Conservation (phyloP, 2,329 filamentous ascomycete species). For the Botrytis byssoidea region DNA sequence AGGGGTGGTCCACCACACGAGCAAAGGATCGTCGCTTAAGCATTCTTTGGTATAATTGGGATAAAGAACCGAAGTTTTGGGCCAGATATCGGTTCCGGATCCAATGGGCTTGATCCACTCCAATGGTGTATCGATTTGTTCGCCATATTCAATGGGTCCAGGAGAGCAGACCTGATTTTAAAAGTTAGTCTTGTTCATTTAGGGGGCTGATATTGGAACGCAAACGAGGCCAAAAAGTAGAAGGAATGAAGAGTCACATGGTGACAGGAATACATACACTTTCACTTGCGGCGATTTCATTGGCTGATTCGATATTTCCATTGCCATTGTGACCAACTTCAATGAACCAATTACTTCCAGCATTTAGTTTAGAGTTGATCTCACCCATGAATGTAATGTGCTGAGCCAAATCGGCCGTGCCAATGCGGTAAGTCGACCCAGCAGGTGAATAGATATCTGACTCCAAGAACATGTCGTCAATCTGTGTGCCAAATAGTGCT, state of each 20-base stretch:
- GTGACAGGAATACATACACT: not conserved
- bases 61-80: conserved; percentile 35
- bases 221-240: not conserved
- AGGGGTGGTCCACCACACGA: conserved; percentile 53
- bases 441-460: conserved; percentile 46
- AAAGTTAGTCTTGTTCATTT: not conserved
- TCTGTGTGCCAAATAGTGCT: conserved; percentile 32
- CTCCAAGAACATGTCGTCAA: conserved; percentile 61
- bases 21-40: conserved; percentile 49
- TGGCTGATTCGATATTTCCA: conserved; percentile 46
- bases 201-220: not conserved
- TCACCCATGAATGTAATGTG: conserved; percentile 46
- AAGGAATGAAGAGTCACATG: not conserved
- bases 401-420: conserved; percentile 47
- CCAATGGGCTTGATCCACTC: conserved; percentile 50
- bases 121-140: conserved; percentile 47
- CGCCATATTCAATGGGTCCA: conserved; percentile 46
- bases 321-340: conserved; percentile 58
- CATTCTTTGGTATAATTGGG: conserved; percentile 41
- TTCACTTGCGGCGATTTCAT: conserved; percentile 41
- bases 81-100: conserved; percentile 51
- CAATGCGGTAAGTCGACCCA: conserved; percentile 52
- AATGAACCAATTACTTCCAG: conserved; percentile 52
- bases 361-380: conserved; percentile 48
- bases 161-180: conserved; percentile 24